These are phyloP conservation scores for Penicillium corylophilum DNA, from an alignment of 2,329 filamentous ascomycete genomes.

Conservation along the genomic window DNA sequence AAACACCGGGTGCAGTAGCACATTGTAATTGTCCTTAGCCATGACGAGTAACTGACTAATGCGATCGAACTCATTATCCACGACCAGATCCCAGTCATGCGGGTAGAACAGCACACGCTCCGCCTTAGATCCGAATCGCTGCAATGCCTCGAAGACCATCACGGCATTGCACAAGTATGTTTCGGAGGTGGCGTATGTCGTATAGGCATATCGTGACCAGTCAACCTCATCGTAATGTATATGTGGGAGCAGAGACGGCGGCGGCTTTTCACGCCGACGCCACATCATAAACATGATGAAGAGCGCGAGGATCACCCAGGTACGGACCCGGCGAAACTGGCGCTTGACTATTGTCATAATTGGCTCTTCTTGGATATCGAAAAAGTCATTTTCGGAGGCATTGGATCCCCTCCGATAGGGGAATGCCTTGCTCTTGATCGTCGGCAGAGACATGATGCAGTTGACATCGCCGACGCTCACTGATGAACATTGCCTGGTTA, in stretches of 20 bases:
- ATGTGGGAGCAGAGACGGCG: slow-evolving; percentile 22
- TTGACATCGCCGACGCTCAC: neutral
- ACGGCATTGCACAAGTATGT: slow-evolving; percentile 45
- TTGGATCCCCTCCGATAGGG: slow-evolving; percentile 32
- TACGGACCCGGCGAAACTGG: slow-evolving; percentile 33
- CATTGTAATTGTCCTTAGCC: slow-evolving; percentile 52
- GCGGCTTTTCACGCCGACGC: slow-evolving; percentile 20
- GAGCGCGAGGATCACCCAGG: slow-evolving; percentile 27
- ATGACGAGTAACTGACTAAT: slow-evolving; percentile 49
- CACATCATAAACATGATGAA: slow-evolving; percentile 29
- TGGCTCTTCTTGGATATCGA: slow-evolving; percentile 38
- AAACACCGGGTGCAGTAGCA: slow-evolving; percentile 50
- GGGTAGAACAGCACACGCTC: slow-evolving; percentile 45
- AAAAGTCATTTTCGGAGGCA: slow-evolving; percentile 36
- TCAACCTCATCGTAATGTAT: slow-evolving; percentile 37
- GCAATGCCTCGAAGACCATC: slow-evolving; percentile 43
- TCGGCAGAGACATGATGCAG: neutral
- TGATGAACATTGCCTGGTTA: neutral
- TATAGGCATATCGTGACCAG: slow-evolving; percentile 46
- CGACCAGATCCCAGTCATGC: slow-evolving; percentile 37
- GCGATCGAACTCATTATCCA: slow-evolving; percentile 31
- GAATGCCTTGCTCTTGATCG: slow-evolving; percentile 14
- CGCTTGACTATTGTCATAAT: slow-evolving; percentile 29
- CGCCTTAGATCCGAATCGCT: slow-evolving; percentile 41
- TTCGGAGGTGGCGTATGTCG: slow-evolving; percentile 43